A percentile compares a stretch with the other conserved stretches of the same genome.
Conservation (phyloP, 2,329 filamentous ascomycete genomes). For the Dactylonectria macrodidyma region DNA sequence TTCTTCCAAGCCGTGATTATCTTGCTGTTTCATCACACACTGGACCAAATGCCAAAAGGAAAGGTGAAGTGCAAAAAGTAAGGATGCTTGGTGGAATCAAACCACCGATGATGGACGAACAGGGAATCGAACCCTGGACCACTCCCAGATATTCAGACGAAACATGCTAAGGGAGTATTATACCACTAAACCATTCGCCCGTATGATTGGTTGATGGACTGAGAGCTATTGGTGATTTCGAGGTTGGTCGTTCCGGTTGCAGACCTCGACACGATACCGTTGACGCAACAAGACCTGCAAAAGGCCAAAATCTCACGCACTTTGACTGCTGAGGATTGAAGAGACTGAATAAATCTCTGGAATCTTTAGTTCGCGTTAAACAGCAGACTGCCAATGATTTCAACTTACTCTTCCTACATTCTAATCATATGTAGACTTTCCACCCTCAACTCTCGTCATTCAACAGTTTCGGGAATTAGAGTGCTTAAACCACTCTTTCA, state of each 20-base stretch:
- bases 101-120: neutral
- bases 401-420: no score
- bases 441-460: no score
- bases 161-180: constrained; percentile 1
- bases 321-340: no score
- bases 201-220: neutral
- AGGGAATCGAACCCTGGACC: constrained; percentile 1
- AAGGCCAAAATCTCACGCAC: no score
- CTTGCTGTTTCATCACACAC: neutral
- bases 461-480: no score
- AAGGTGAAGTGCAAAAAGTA: neutral
- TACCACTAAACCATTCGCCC: constrained; percentile 1
- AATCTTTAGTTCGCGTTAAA: no score
- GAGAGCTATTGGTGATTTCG: neutral
- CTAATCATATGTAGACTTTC: no score
- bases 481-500: no score
- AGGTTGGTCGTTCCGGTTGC: neutral
- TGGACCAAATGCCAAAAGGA: neutral
- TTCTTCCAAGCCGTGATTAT: neutral
- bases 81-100: neutral
- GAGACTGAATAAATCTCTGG: no score
- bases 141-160: constrained; percentile 1
- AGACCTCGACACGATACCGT: neutral
- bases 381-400: no score
- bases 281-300: neutral